phyloP scores from a whole-genome alignment of 352 stramenopile genomes.

The Phytophthora crassamura region DNA sequence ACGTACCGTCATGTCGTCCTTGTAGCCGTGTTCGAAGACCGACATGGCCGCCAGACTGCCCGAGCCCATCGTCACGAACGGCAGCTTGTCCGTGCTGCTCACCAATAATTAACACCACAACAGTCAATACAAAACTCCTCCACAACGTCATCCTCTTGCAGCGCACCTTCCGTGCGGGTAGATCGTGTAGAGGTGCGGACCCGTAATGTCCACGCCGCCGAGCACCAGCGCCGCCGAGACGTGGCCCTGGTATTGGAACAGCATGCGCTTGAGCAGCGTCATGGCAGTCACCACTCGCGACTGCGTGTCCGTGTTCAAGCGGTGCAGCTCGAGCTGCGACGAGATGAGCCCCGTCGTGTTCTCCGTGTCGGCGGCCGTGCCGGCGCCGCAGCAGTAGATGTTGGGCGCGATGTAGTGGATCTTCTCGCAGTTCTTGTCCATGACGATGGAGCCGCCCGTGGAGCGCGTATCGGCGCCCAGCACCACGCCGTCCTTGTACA shows the following conservation, averaged over 20 bases:
- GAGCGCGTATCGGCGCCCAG: constrained; percentile 98
- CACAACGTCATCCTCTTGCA: neutral
- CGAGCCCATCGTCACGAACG: constrained; percentile 99
- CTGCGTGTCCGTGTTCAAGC: constrained; percentile 89
- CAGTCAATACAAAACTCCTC: neutral
- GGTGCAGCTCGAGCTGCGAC: constrained; percentile 96
- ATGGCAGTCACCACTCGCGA: constrained; percentile 97
- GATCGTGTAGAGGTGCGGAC: constrained; percentile 98
- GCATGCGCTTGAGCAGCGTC: constrained; percentile 96
- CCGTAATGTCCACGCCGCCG: constrained; percentile 96
- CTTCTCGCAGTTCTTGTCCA: constrained; percentile 99
- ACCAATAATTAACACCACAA: constrained; percentile 1
- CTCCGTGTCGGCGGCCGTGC: constrained; percentile 98
- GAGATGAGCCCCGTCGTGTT: constrained; percentile 88
- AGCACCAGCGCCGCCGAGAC: constrained; percentile 96
- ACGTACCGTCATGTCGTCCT: constrained; percentile 92
- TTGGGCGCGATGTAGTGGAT: constrained; percentile 99
- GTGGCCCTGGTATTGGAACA: constrained; percentile 98
- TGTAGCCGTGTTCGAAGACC: constrained; percentile 96
- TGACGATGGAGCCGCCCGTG: constrained; percentile 95
- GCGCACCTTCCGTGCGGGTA: constrained; percentile 94
- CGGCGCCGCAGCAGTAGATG: constrained; percentile 99
- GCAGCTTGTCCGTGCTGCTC: constrained; percentile 93
- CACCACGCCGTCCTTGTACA: constrained; percentile 98
- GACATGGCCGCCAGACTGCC: constrained; percentile 98